Base-by-base conservation (phyloP, 768 basidiomycete genomes). In the Psilocybe cubensis region DNA sequence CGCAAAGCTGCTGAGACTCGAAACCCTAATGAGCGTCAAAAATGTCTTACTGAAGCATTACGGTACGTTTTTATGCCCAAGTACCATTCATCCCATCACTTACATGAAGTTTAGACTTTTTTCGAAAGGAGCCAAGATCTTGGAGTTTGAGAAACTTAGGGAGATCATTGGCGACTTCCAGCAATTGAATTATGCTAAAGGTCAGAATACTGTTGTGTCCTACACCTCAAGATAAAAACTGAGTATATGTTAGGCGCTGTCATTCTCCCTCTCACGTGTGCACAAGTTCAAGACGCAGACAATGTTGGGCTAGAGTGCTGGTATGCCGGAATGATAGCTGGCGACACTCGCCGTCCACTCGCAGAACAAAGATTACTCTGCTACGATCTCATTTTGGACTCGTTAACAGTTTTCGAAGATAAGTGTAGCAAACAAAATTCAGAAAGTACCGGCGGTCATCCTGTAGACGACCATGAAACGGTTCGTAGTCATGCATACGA, bases 111-210 rank as follows among this genome's bases (percentile, higher is more conserved):
- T 18, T 61, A 96, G 96, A 45, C 72, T 98, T 40, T 98, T 97
- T 74, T 84, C 83, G 52, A 95, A 95, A 70, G 94, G 93, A 18
- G 89, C 94, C 5, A 84, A 87, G 25, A 91, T 91, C 57, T 75
- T 98, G 42, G 89, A 91, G 46, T 84, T 92, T 33, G 87, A 93
- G 50, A 90, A 92, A 68, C 80, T 98, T 24, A 81, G 88, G 27
- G 94, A 97, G 67, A 84, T 97, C 25, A 84, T 89, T 58, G 86
- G 86, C n/a, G 93, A 98, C 66, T 98, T 95, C 70, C 91, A 91
- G 59, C 85, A 89, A 58, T 75, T 97, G 54, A 80, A 83, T 56
- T 98, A 89, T 66, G 88, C 93, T 9, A 85, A 87, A 79, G 96
- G 93, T 91, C 49, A 44, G 31, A 61, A 49, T 46, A 38, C 21